phyloP scores from a whole-genome alignment of 495 filamentous ascomycete genomes.

The Neurospora terricola region DNA sequence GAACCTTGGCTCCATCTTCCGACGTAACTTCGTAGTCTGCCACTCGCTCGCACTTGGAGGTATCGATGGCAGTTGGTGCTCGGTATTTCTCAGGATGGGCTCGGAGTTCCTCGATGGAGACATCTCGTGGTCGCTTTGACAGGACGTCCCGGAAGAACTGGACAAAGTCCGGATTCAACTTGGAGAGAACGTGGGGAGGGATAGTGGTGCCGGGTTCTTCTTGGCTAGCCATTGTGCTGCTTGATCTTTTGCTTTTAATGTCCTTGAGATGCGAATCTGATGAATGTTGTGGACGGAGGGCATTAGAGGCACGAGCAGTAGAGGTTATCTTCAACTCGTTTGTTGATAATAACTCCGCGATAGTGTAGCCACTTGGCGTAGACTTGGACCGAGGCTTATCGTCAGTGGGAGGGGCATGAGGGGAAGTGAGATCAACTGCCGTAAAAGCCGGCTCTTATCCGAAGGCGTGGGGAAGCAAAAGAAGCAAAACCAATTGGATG shows the following conservation, averaged over 20 bases:
- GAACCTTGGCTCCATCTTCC: conserved; percentile 30
- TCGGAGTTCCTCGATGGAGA: conserved; percentile 34
- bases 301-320: not conserved
- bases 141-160: conserved; percentile 9
- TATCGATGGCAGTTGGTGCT: conserved; percentile 25
- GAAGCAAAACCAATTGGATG: not conserved
- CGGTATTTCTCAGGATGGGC: conserved; percentile 28
- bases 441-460: not conserved
- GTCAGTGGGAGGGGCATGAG: not conserved
- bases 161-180: conserved; percentile 18
- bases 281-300: not conserved
- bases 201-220: not conserved
- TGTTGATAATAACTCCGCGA: not conserved
- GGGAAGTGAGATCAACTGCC: not conserved
- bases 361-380: not conserved
- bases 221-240: not conserved
- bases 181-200: conserved; percentile 12
- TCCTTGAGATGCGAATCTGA: not conserved
- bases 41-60: conserved; percentile 26
- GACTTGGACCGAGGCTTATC: not conserved
- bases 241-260: not conserved
- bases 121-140: conserved; percentile 21
- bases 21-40: conserved; percentile 27
- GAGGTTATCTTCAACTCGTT: not conserved
- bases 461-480: not conserved